Evolutionary conservation across 148 eudicot species (phyloP).

Genomic region (Arbutus unedo): DNA sequence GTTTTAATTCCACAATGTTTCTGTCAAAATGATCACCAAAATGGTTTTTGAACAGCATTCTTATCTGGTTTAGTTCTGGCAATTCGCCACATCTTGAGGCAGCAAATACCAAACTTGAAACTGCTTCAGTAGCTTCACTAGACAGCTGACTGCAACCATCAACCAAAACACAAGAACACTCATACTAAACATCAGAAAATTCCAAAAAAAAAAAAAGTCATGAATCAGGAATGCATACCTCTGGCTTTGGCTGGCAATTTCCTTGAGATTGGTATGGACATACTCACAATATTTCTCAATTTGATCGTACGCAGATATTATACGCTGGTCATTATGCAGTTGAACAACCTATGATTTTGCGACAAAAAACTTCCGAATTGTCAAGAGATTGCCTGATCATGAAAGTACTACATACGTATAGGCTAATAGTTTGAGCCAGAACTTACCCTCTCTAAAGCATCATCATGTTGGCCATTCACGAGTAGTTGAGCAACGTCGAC

Average conservation of each 20-base stretch:
- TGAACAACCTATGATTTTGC: conserved; percentile 18
- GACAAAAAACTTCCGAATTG: not conserved
- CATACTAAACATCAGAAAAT: not conserved
- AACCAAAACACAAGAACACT: not conserved
- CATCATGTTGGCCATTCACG: conserved; percentile 5
- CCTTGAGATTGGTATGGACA: conserved; percentile 13
- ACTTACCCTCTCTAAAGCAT: conserved; percentile 24
- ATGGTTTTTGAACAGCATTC: conserved; percentile 13
- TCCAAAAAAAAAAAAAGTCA: not conserved
- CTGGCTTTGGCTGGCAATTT: conserved; percentile 7
- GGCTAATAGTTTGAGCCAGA: not conserved
- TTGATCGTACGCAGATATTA: conserved; percentile 28
- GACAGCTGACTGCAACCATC: conserved; percentile 15
- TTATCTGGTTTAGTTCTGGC: conserved; percentile 19
- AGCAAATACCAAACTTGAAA: conserved; percentile 31
- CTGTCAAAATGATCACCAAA: conserved; percentile 24
- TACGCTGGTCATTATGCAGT: conserved; percentile 18
- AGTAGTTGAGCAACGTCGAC: conserved; percentile 26
- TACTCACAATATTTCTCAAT: conserved; percentile 23
- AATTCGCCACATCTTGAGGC: conserved; percentile 39
- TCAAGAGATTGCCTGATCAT: not conserved
- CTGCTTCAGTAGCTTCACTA: conserved; percentile 22
- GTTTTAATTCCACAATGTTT: conserved; percentile 22
- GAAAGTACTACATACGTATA: not conserved
- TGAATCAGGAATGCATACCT: conserved; percentile 17